Conservation (phyloP, 2,329 filamentous ascomycete species). For the Claviceps paspali region DNA sequence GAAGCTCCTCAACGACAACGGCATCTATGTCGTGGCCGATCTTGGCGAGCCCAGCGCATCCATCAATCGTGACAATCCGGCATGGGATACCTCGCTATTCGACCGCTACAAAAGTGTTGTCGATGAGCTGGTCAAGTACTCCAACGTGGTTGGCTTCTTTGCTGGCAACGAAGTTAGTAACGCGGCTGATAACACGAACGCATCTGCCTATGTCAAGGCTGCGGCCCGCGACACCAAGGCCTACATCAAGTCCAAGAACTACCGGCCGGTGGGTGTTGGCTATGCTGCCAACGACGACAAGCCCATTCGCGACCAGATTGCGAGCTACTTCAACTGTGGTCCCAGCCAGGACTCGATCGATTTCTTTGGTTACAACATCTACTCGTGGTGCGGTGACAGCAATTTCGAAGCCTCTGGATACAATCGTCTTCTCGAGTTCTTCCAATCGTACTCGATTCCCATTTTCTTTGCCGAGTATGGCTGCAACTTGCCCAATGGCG, state of each 20-base stretch:
- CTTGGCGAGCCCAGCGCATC: slow-evolving; percentile 67
- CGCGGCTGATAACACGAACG: slow-evolving; percentile 70
- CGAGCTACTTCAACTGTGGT: slow-evolving; percentile 92
- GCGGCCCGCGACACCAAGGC: slow-evolving; percentile 91
- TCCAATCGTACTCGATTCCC: slow-evolving; percentile 76
- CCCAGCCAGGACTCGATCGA: slow-evolving; percentile 53
- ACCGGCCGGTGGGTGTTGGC: slow-evolving; percentile 70
- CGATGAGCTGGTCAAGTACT: slow-evolving; percentile 67
- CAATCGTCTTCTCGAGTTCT: slow-evolving; percentile 69
- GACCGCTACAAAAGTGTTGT: slow-evolving; percentile 71
- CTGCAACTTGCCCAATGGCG: slow-evolving; percentile 58
- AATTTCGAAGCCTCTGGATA: slow-evolving; percentile 66
- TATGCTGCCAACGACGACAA: slow-evolving; percentile 94
- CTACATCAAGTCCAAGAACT: slow-evolving; percentile 72
- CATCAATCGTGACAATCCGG: slow-evolving; percentile 66
- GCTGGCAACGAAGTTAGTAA: slow-evolving; percentile 97
- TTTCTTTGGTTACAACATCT: slow-evolving; percentile 99
- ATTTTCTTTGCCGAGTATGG: slow-evolving; percentile 99
- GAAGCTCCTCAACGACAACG: slow-evolving; percentile 62
- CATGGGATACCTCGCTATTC: slow-evolving; percentile 69
- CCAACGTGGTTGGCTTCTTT: slow-evolving; percentile 93
- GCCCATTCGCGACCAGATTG: slow-evolving; percentile 65
- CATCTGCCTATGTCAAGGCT: slow-evolving; percentile 92
- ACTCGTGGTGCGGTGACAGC: slow-evolving; percentile 93
- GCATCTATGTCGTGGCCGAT: slow-evolving; percentile 93